Evolutionary conservation across 1,139 yeast species (phyloP), one percentile per base, ranked within the genome.

Genomic region (Pichia sp.): DNA sequence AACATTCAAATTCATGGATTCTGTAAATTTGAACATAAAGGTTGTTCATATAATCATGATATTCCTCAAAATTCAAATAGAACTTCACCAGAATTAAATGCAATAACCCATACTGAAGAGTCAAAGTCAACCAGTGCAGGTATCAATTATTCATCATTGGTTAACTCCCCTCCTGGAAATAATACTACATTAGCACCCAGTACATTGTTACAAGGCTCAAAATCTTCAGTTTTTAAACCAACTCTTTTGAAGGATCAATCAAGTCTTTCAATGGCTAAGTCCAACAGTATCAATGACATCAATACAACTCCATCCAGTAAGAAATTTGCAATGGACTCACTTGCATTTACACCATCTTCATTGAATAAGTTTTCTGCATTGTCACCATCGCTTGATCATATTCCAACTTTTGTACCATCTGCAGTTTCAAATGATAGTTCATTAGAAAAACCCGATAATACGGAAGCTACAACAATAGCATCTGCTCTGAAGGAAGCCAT

Each of bases 1-100:
- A 88, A 88, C 62, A 82, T 88, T 50, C 77, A 83, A 46, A 86
- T 87, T 43, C 89, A 87, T 68, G 97, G 96, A 11, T 87, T 77
- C 60, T 89, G 97, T 71, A 87, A 87, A 65, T 88, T 78, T 68
- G 92, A 86, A 57, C 85, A 85, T 58, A 88, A 87, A 61, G 96
- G 96, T 20, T 88, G 96, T 64, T 85, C 85, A 3, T 88, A 87
- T 63, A 80, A 79, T 48, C 96, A 88, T 60, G 79, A 77, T 43
- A 37, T 67, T 59, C 59, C 57, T 62, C 60, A 39, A 56, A 53
- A 39, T 56, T 56, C 30, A 55, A 49, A 25, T 35, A 49, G 42
- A 43, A 50, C 45, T 37, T 48, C 49, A 39, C 32, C 39, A 26
- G 37, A 16, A 23, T 18, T 43, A 25, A 15, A 38, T 4, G 37